phyloP scores from a whole-genome alignment of 2,329 filamentous ascomycete genomes.

The Aspergillus ibericus region DNA sequence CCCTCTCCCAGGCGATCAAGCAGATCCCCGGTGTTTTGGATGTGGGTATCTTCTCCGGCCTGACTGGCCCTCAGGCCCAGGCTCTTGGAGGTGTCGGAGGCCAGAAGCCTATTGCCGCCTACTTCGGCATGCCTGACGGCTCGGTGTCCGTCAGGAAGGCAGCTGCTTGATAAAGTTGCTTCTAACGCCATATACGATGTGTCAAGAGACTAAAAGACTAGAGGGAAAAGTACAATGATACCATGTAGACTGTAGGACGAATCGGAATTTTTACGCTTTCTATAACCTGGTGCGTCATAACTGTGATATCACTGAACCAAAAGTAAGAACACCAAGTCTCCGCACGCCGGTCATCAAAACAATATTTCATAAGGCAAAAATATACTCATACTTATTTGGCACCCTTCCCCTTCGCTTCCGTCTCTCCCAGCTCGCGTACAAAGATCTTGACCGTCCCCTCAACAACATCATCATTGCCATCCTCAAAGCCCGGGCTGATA shows the following conservation, averaged over 20 bases:
- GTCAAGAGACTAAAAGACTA: conserved; percentile 3
- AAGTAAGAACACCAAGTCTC: conserved; percentile 4
- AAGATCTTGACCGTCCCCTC: conserved; percentile 74
- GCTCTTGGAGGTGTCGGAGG: conserved; percentile 65
- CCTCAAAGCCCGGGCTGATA: conserved; percentile 83
- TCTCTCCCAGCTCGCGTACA: conserved; percentile 80
- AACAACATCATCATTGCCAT: conserved; percentile 74
- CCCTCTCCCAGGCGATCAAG: conserved; percentile 72
- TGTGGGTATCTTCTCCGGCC: conserved; percentile 84
- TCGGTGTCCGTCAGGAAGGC: conserved; percentile 58
- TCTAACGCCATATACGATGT: neutral
- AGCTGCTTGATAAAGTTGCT: conserved; percentile 11
- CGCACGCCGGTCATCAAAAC: conserved; percentile 13
- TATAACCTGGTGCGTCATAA: conserved; percentile 8
- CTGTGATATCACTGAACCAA: neutral
- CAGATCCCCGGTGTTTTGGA: conserved; percentile 83
- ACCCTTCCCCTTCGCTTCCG: conserved; percentile 83
- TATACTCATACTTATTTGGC: conserved; percentile 55
- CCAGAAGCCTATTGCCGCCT: conserved; percentile 89
- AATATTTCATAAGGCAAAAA: conserved; percentile 12
- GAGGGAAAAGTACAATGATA: conserved; percentile 18
- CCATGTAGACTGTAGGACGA: conserved; percentile 19
- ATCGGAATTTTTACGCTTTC: conserved; percentile 7
- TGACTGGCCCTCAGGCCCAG: conserved; percentile 71
- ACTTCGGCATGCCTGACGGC: conserved; percentile 88